A percentile compares a stretch with the other conserved stretches of the same genome.
Conservation (phyloP, 306 rosid species). For the Bauhinia variegata region DNA sequence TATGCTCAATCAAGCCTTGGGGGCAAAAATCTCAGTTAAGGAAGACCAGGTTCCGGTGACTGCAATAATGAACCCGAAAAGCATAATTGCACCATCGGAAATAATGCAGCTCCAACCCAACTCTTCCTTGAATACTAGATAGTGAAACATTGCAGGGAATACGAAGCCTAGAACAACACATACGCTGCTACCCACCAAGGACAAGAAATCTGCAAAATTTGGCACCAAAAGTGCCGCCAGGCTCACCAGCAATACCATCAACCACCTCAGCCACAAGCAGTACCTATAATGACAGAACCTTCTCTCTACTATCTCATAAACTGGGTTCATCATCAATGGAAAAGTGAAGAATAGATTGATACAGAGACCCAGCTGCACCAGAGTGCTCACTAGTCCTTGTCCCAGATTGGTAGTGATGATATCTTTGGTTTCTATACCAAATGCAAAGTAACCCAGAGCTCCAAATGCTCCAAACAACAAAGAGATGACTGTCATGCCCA, state of each 20-base stretch:
- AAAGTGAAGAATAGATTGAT: slow-evolving; percentile 66
- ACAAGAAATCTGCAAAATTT: slow-evolving; percentile 75
- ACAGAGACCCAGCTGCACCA: slow-evolving; percentile 69
- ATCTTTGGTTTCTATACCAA: slow-evolving; percentile 71
- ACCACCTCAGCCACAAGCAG: slow-evolving; percentile 75
- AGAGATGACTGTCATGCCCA: slow-evolving; percentile 60
- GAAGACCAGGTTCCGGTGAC: slow-evolving; percentile 62
- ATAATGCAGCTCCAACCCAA: slow-evolving; percentile 55
- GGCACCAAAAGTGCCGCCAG: slow-evolving; percentile 74
- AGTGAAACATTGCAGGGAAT: slow-evolving; percentile 72
- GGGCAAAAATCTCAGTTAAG: slow-evolving; percentile 51
- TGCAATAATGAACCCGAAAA: slow-evolving; percentile 53
- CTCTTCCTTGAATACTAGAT: slow-evolving; percentile 63
- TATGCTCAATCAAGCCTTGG: slow-evolving; percentile 42
- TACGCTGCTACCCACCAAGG: slow-evolving; percentile 73
- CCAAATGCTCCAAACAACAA: slow-evolving; percentile 69
- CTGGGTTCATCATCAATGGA: slow-evolving; percentile 85
- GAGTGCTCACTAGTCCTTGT: slow-evolving; percentile 49
- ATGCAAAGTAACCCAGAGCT: slow-evolving; percentile 69
- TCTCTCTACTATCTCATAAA: slow-evolving; percentile 72
- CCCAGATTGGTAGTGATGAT: slow-evolving; percentile 76
- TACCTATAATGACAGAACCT: slow-evolving; percentile 57
- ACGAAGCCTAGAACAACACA: slow-evolving; percentile 69
- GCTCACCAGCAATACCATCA: slow-evolving; percentile 56
- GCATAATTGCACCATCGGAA: slow-evolving; percentile 53